A percentile compares a stretch with the other conserved stretches of the same genome.
These are phyloP conservation scores for Dorcoceras hygrometricum DNA, from an alignment of 257 asterid genomes.

Conservation along the genomic window DNA sequence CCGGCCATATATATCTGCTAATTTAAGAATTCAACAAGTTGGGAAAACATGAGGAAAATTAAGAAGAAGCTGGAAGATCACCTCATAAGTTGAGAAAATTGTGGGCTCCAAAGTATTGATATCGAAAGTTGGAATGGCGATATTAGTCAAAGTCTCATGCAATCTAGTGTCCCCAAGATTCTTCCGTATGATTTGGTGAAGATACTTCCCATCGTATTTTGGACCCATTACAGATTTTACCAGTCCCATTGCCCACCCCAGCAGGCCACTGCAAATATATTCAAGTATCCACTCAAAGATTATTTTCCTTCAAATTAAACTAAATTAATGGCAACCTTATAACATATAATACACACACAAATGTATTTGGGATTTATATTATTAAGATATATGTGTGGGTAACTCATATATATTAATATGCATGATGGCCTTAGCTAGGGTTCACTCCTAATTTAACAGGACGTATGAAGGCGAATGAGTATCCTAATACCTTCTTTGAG, in stretches of 20 bases:
- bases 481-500: constrained; percentile 18
- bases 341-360: too few species aligned
- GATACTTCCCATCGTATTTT: constrained; percentile 42
- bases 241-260: constrained; percentile 18
- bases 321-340: too few species aligned
- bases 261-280: constrained; percentile 30
- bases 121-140: constrained; percentile 56
- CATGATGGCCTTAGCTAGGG: too few species aligned
- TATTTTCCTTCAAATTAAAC: too few species aligned
- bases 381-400: too few species aligned
- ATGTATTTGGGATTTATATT: too few species aligned
- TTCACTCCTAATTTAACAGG: too few species aligned
- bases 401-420: too few species aligned
- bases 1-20: not conserved
- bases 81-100: constrained; percentile 51
- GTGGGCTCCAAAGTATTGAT: constrained; percentile 43
- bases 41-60: not conserved
- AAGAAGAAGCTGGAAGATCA: not conserved
- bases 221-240: constrained; percentile 28
- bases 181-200: constrained; percentile 35
- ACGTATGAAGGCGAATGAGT: too few species aligned
- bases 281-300: too few species aligned
- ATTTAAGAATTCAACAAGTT: not conserved
- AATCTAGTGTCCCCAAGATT: constrained; percentile 34
- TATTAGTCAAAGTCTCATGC: constrained; percentile 39